Evolutionary conservation across 108 stramenopile genomes (phyloP).

Genomic region (Cyclotella sp.): DNA sequence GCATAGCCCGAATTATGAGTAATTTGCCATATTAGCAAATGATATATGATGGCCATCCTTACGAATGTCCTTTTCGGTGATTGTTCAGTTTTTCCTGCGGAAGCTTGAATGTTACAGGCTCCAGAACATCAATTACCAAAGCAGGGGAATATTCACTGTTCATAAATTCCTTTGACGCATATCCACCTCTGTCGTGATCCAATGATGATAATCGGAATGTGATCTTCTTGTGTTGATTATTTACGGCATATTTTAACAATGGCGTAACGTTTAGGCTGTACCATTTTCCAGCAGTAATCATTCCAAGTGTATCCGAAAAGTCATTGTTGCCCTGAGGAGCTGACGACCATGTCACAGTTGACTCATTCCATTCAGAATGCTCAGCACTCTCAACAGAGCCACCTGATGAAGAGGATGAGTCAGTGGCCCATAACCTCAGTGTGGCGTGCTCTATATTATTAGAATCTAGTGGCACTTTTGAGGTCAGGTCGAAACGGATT

Average conservation of each 20-base stretch:
- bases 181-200: background rate
- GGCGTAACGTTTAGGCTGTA: background rate
- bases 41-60: too few species aligned
- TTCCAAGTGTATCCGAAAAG: background rate
- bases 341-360: background rate
- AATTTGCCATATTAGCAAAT: too few species aligned
- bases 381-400: slow-evolving; percentile 1
- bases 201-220: slow-evolving; percentile 5
- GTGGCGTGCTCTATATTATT: background rate
- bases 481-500: background rate
- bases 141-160: slow-evolving; percentile 3
- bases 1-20: too few species aligned
- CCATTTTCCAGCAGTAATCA: background rate
- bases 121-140: slow-evolving; percentile 3
- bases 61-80: too few species aligned
- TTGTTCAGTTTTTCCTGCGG: too few species aligned
- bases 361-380: background rate
- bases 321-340: background rate
- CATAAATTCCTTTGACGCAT: slow-evolving; percentile 14
- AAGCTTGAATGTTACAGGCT: background rate
- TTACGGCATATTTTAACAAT: background rate
- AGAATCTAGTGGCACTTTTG: background rate
- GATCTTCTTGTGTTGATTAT: background rate
- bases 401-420: slow-evolving; percentile 5
- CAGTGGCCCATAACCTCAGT: slow-evolving; percentile 3